Evolutionary conservation across 257 asterid genomes (phyloP).

Genomic region (Parsonsia alboflavescens): DNA sequence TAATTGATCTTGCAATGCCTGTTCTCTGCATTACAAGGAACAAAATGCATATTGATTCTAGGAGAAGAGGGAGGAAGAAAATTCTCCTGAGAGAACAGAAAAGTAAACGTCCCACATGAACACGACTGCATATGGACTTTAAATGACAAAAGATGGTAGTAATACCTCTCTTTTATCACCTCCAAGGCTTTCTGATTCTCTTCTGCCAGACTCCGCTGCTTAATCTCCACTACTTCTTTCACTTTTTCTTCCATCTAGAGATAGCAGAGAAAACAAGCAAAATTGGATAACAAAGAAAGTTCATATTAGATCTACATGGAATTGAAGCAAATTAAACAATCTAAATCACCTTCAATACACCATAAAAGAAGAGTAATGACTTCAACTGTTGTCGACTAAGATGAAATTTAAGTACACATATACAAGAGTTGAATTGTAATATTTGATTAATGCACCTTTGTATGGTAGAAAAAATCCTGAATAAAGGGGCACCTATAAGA

Average conservation of each 20-base stretch:
- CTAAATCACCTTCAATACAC: not conserved
- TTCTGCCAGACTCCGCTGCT: conserved; percentile 97
- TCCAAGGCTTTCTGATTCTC: conserved; percentile 97
- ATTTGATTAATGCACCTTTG: not conserved
- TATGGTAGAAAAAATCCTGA: not conserved
- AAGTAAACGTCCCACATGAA: not conserved
- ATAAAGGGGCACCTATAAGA: not conserved
- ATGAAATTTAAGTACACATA: not conserved
- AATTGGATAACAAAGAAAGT: not conserved
- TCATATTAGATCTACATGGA: not conserved
- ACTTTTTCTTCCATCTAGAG: conserved; percentile 95
- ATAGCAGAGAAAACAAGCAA: not conserved
- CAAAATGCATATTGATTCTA: not conserved
- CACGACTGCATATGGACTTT: not conserved
- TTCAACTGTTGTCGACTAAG: not conserved
- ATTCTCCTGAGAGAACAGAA: not conserved
- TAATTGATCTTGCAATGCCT: conserved; percentile 85
- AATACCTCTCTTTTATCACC: conserved; percentile 88
- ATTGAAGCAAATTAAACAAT: conserved; percentile 12
- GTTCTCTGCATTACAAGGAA: conserved; percentile 57
- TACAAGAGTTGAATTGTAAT: too few relatives aligned
- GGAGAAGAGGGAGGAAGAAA: not conserved
- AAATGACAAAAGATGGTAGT: conserved; percentile 11
- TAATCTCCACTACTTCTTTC: conserved; percentile 93
- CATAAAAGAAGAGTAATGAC: not conserved